phyloP scores from a whole-genome alignment of 176 grass and related monocot species.

The Cenchrus fungigraminus region DNA sequence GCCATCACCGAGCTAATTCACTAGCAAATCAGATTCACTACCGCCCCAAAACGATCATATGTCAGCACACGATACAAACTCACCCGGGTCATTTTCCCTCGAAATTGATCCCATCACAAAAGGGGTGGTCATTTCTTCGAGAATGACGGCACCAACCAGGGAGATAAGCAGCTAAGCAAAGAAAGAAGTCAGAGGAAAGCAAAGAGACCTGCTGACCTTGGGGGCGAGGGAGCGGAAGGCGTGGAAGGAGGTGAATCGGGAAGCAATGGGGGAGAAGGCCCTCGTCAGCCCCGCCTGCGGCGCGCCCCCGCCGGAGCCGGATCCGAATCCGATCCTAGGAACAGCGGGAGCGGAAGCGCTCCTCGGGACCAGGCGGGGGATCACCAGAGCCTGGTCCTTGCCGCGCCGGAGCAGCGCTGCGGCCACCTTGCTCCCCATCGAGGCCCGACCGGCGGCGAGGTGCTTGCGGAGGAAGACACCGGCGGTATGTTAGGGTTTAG shows the following conservation, averaged over 20 bases:
- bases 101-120: not conserved
- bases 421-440: conserved; percentile 53
- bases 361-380: conserved; percentile 26
- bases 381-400: conserved; percentile 36
- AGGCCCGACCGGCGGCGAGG: not conserved
- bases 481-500: conserved; percentile 10
- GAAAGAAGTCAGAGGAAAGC: not conserved
- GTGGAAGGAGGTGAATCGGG: conserved; percentile 40
- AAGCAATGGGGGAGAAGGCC: not conserved
- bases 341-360: conserved; percentile 7
- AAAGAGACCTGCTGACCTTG: conserved; percentile 40
- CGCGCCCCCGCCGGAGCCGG: not conserved
- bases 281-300: not conserved
- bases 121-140: not conserved
- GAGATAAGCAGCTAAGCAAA: not conserved
- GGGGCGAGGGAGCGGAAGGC: conserved; percentile 49
- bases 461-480: conserved; percentile 28
- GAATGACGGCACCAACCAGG: not conserved
- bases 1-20: no score
- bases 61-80: conserved; percentile 23
- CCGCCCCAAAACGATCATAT: not conserved
- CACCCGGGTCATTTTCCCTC: not conserved
- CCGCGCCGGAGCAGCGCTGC: conserved; percentile 73
- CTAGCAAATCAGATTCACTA: not conserved
- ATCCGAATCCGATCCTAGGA: conserved; percentile 45